phyloP scores from a whole-genome alignment of 2,329 filamentous ascomycete species.

The Tolypocladium inflatum region DNA sequence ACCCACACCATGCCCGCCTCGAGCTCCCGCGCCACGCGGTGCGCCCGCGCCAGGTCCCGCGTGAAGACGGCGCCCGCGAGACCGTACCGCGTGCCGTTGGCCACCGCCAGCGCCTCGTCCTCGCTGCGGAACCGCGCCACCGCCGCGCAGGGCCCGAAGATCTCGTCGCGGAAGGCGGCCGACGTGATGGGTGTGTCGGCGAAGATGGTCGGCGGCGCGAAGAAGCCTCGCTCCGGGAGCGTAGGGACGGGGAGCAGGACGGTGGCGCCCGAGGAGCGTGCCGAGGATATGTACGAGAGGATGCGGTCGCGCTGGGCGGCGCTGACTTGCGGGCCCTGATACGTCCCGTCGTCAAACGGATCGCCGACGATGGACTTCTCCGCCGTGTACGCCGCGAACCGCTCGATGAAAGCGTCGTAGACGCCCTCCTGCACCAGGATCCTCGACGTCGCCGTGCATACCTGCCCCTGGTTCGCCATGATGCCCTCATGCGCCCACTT shows the following conservation, averaged over 20 bases:
- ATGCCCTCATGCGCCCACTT: constrained; percentile 44
- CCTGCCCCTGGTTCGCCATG: constrained; percentile 54
- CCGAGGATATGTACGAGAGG: constrained; percentile 47
- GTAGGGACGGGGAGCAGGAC: constrained; percentile 53
- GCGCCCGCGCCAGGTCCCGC: constrained; percentile 40
- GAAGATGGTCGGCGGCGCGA: constrained; percentile 36
- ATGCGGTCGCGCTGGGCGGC: constrained; percentile 62
- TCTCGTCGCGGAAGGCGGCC: constrained; percentile 35
- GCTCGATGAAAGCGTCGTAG: constrained; percentile 53
- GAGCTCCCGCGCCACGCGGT: constrained; percentile 43
- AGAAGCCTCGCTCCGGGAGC: constrained; percentile 29
- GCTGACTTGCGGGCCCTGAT: constrained; percentile 67
- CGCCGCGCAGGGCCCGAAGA: constrained; percentile 35
- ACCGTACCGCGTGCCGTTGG: constrained; percentile 50
- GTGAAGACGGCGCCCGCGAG: constrained; percentile 55
- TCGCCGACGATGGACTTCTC: constrained; percentile 57
- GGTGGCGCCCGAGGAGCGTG: constrained; percentile 45
- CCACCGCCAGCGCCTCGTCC: constrained; percentile 29
- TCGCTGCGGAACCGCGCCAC: constrained; percentile 32
- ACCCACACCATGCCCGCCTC: constrained; percentile 51
- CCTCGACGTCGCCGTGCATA: constrained; percentile 56
- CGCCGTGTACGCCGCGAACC: constrained; percentile 50
- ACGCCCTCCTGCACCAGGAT: constrained; percentile 54
- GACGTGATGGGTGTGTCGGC: constrained; percentile 31
- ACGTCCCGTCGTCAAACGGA: constrained; percentile 58